phyloP scores from a whole-genome alignment of 177 flowering plant species.

The Vitis hybrid region DNA sequence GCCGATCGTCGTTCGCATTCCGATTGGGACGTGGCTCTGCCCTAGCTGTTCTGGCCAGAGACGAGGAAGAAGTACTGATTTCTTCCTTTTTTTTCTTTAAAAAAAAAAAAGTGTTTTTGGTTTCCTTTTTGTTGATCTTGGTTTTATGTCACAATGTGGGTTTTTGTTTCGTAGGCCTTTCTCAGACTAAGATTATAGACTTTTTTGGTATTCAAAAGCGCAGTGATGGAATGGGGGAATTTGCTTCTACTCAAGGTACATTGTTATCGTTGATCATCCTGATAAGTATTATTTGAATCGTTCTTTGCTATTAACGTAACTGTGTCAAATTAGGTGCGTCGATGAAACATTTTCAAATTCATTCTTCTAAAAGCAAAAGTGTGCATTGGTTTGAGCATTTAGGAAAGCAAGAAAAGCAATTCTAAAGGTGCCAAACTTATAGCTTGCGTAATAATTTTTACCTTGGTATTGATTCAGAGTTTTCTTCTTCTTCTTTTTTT shows the following conservation, averaged over 20 bases:
- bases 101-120: background rate
- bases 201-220: conserved; percentile 61
- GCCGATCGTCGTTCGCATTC: conserved; percentile 62
- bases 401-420: too few species aligned
- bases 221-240: conserved; percentile 16
- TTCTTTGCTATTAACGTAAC: background rate
- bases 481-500: too few species aligned
- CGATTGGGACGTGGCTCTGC: conserved; percentile 68
- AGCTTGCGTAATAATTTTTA: too few species aligned
- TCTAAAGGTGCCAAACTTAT: too few species aligned
- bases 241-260: conserved; percentile 39
- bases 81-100: background rate
- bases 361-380: too few species aligned
- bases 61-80: conserved; percentile 47
- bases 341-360: too few species aligned
- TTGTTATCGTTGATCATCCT: background rate
- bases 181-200: conserved; percentile 64
- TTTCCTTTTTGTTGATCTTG: conserved; percentile 3
- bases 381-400: too few species aligned
- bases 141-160: conserved; percentile 4
- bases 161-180: conserved; percentile 35
- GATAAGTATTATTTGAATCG: background rate
- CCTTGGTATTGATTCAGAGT: too few species aligned
- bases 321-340: background rate
- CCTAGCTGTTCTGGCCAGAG: conserved; percentile 44